Evolutionary conservation across 345 rosid genomes (phyloP).

Genomic region (Ceriops decandra): DNA sequence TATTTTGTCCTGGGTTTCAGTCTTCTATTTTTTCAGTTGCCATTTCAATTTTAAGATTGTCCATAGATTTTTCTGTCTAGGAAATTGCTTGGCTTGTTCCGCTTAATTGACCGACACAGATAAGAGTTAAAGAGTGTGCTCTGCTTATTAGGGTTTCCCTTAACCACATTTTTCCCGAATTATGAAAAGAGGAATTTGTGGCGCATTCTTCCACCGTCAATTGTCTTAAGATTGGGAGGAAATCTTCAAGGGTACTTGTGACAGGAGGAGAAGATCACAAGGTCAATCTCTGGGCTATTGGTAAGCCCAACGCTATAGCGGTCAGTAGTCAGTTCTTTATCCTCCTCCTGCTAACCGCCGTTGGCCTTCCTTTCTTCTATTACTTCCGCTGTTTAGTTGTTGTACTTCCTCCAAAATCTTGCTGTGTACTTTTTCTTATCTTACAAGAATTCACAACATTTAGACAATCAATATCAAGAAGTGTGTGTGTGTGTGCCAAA

Average conservation of each 20-base stretch:
- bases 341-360: not conserved
- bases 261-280: slow-evolving; percentile 99
- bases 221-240: slow-evolving; percentile 96
- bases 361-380: not conserved
- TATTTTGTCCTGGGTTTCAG: slow-evolving; percentile 3
- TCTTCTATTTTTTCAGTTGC: not conserved
- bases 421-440: too few species aligned
- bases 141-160: slow-evolving; percentile 33
- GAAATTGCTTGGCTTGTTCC: not conserved
- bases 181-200: slow-evolving; percentile 86
- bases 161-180: slow-evolving; percentile 33
- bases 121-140: not conserved
- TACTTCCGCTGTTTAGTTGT: not conserved
- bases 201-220: slow-evolving; percentile 92
- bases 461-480: too few species aligned
- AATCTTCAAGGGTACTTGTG: slow-evolving; percentile 86
- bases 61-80: not conserved
- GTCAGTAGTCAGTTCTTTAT: slow-evolving; percentile 44
- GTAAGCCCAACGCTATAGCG: slow-evolving; percentile 97
- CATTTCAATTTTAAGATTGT: not conserved
- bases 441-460: too few species aligned
- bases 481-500: too few species aligned
- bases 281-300: slow-evolving; percentile 99
- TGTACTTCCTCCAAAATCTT: not conserved
- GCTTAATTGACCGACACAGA: slow-evolving; percentile 9